Conservation (phyloP, 306 rosid species). For the Betula pendula region DNA sequence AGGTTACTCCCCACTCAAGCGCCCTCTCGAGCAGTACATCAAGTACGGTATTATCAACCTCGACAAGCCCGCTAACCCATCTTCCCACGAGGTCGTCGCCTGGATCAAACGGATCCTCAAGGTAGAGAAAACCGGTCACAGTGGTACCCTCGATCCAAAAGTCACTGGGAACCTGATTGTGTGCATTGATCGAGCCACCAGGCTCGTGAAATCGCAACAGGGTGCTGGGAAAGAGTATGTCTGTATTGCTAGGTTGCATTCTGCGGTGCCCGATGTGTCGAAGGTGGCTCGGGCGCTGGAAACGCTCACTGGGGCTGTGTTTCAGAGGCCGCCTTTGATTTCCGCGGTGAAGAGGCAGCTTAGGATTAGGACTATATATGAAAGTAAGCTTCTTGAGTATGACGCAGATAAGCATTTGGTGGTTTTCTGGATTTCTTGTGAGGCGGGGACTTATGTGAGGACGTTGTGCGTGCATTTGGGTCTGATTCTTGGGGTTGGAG, state of each 20-base stretch:
- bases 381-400: conserved; percentile 84
- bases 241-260: conserved; percentile 72
- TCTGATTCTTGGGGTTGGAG: conserved; percentile 79
- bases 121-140: conserved; percentile 78
- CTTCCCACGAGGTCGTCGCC: conserved; percentile 90
- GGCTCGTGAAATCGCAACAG: conserved; percentile 79
- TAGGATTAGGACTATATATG: conserved; percentile 81
- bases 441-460: conserved; percentile 87
- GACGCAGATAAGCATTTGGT: conserved; percentile 71
- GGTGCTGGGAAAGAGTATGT: conserved; percentile 94
- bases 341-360: conserved; percentile 88
- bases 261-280: conserved; percentile 63
- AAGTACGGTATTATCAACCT: conserved; percentile 75
- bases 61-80: conserved; percentile 83
- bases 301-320: conserved; percentile 81
- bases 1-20: conserved; percentile 71
- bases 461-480: conserved; percentile 88
- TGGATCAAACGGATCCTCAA: conserved; percentile 83
- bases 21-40: conserved; percentile 69
- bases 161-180: conserved; percentile 83
- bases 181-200: conserved; percentile 78
- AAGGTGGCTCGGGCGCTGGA: conserved; percentile 76
- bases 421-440: conserved; percentile 71
- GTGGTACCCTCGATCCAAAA: conserved; percentile 85
- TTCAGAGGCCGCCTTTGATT: conserved; percentile 79